These are phyloP conservation scores for Xylaria sp. DNA, from an alignment of 2,329 filamentous ascomycete species.

Conservation along the genomic window DNA sequence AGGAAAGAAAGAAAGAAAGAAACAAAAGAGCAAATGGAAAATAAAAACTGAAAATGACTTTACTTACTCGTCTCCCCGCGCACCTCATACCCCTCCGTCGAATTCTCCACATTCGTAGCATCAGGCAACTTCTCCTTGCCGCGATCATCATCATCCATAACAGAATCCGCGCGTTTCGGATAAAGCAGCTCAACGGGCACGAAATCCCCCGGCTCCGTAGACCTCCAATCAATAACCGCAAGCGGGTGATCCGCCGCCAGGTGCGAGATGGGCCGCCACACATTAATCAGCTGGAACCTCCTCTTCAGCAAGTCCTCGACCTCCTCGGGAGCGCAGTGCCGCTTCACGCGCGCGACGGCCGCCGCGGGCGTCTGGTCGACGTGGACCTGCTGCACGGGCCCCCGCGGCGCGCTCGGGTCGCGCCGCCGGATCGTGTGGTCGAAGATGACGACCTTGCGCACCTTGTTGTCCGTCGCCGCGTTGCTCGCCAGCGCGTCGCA, in stretches of 20 bases:
- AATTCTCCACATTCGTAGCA: conserved; percentile 60
- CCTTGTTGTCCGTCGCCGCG: conserved; percentile 9
- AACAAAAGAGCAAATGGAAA: no score
- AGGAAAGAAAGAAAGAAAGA: no score
- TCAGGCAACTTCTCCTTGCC: conserved; percentile 62
- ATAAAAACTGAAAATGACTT: no score
- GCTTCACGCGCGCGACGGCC: conserved; percentile 68
- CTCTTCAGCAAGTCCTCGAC: conserved; percentile 65
- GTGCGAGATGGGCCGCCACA: conserved; percentile 75
- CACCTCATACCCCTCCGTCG: conserved; percentile 70
- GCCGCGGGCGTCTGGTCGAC: conserved; percentile 76
- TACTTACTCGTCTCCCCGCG: conserved; percentile 65
- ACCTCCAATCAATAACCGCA: conserved; percentile 71
- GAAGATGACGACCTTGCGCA: conserved; percentile 68
- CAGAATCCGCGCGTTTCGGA: conserved; percentile 54
- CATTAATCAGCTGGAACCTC: conserved; percentile 75
- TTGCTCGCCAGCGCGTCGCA: conserved; percentile 53
- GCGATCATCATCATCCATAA: conserved; percentile 64
- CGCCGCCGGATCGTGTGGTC: conserved; percentile 76
- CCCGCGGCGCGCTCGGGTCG: conserved; percentile 64
- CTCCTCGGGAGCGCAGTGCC: conserved; percentile 66
- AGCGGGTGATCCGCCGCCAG: conserved; percentile 69
- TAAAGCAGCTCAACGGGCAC: conserved; percentile 72
- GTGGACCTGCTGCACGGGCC: conserved; percentile 76
- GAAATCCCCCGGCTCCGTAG: conserved; percentile 67